phyloP scores from a whole-genome alignment of 768 basidiomycete species.

The Suillus fuscotomentosus region DNA sequence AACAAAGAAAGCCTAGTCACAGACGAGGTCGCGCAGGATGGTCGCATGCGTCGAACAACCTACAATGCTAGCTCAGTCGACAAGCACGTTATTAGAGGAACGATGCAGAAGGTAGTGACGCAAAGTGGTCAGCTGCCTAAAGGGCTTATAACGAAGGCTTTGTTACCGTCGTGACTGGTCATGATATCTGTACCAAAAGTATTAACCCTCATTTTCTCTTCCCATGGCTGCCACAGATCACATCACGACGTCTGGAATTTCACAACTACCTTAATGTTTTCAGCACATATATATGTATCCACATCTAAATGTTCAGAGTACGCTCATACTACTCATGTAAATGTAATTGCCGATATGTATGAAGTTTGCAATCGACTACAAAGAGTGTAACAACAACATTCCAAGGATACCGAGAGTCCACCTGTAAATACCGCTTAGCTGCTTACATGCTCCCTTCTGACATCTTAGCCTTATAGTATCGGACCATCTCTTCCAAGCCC shows the following conservation, averaged over 20 bases:
- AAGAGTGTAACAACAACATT: background rate
- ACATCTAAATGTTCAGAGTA: slow-evolving; percentile 6
- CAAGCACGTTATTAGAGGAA: slow-evolving; percentile 50
- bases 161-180: slow-evolving; percentile 3
- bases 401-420: background rate
- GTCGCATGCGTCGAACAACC: slow-evolving; percentile 40
- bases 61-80: slow-evolving; percentile 41
- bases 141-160: slow-evolving; percentile 14
- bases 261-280: background rate
- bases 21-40: slow-evolving; percentile 36
- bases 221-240: background rate
- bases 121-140: slow-evolving; percentile 18
- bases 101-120: slow-evolving; percentile 51
- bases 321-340: slow-evolving; percentile 18
- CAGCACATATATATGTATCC: slow-evolving; percentile 12
- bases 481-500: slow-evolving; percentile 93
- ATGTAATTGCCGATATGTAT: slow-evolving; percentile 6
- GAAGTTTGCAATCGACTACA: background rate
- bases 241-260: slow-evolving; percentile 2
- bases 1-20: slow-evolving; percentile 39
- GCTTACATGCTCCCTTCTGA: slow-evolving; percentile 73
- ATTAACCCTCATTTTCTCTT: slow-evolving; percentile 13
- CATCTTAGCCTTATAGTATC: slow-evolving; percentile 91
- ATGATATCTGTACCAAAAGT: slow-evolving; percentile 10
- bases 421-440: no score